These are phyloP conservation scores for Neoboletus brunneissimus DNA, from an alignment of 768 basidiomycete genomes.

Conservation along the genomic window DNA sequence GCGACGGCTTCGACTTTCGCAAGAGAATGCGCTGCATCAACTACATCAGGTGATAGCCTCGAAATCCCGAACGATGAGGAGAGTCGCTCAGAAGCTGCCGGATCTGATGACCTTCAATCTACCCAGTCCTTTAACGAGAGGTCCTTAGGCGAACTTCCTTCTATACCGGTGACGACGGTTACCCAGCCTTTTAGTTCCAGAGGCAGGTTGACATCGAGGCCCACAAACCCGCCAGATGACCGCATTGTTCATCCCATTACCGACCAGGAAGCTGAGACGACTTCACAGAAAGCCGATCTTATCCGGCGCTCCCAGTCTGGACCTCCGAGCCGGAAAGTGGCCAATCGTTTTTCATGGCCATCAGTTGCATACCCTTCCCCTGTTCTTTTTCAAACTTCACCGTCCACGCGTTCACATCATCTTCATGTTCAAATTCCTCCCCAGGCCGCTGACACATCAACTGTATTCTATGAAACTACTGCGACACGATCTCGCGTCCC, in stretches of 20 bases:
- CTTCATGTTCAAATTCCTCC: conserved; percentile 30
- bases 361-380: conserved; percentile 45
- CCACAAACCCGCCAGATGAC: conserved; percentile 4
- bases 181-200: conserved; percentile 16
- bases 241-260: not conserved
- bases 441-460: conserved; percentile 42
- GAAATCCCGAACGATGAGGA: conserved; percentile 70
- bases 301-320: conserved; percentile 45
- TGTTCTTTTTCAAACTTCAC: conserved; percentile 46
- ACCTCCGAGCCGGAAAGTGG: conserved; percentile 35
- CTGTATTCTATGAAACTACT: conserved; percentile 68
- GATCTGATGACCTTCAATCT: conserved; percentile 69
- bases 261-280: conserved; percentile 7
- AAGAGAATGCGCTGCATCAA: conserved; percentile 49
- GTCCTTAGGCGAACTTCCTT: conserved; percentile 8
- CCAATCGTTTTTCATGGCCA: conserved; percentile 40
- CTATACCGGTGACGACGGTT: conserved; percentile 10
- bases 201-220: conserved; percentile 27
- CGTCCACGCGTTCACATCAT: conserved; percentile 32
- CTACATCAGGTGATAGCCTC: conserved; percentile 56
- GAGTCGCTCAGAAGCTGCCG: conserved; percentile 52
- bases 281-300: conserved; percentile 38
- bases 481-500: conserved; percentile 32
- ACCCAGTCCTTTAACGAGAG: conserved; percentile 64
- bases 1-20: conserved; percentile 65